A percentile compares a stretch with the other conserved stretches of the same genome.
Conservation (phyloP, 306 rosid species). For the Ziziphus jujuba region DNA sequence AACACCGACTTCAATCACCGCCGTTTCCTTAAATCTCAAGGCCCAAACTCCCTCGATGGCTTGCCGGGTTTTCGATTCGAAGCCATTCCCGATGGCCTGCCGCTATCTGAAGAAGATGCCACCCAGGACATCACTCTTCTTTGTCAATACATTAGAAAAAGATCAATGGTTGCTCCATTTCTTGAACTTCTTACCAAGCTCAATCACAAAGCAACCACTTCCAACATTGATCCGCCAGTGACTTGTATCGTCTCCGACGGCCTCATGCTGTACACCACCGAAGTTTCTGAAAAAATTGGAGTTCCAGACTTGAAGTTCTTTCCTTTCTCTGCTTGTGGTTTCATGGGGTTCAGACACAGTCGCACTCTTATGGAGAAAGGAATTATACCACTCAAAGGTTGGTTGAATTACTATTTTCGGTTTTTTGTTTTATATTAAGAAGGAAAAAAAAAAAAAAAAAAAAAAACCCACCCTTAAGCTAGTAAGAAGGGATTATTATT, state of each 20-base stretch:
- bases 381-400: constrained; percentile 18
- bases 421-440: too few relatives aligned
- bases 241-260: constrained; percentile 6
- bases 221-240: not conserved
- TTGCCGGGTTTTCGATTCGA: not conserved
- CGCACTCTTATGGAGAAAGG: constrained; percentile 15
- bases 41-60: not conserved
- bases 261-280: not conserved
- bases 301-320: constrained; percentile 1
- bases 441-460: too few relatives aligned
- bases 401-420: not conserved
- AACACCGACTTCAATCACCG: constrained; percentile 1
- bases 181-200: too few relatives aligned
- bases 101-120: too few relatives aligned
- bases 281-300: not conserved
- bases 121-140: too few relatives aligned
- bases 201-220: not conserved
- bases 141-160: too few relatives aligned
- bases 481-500: too few relatives aligned
- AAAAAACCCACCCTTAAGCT: too few relatives aligned
- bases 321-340: not conserved
- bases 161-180: too few relatives aligned
- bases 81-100: not conserved
- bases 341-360: not conserved
- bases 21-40: not conserved